These are phyloP conservation scores for Neoscytalidium dimidiatum DNA, from an alignment of 2,329 filamentous ascomycete species.

Conservation along the genomic window DNA sequence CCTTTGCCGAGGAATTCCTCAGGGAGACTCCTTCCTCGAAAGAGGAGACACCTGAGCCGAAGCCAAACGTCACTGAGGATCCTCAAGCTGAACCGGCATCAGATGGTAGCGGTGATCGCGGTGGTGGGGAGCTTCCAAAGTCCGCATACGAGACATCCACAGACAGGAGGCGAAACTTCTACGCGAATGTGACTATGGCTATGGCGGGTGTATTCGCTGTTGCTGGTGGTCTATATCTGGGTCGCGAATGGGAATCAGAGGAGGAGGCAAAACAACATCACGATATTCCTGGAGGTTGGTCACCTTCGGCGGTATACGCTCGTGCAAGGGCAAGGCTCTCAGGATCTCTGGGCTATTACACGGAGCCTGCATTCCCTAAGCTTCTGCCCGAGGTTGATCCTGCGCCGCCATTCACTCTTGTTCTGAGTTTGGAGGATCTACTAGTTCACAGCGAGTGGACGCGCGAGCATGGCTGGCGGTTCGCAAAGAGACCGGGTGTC, in stretches of 20 bases:
- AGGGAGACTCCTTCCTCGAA: constrained; percentile 35
- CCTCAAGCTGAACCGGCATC: constrained; percentile 47
- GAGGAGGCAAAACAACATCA: constrained; percentile 70
- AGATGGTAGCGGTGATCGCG: constrained; percentile 53
- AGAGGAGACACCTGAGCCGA: constrained; percentile 21
- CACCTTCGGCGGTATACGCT: constrained; percentile 72
- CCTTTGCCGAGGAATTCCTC: constrained; percentile 74
- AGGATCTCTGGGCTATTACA: constrained; percentile 86
- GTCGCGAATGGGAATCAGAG: constrained; percentile 79
- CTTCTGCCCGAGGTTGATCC: constrained; percentile 81
- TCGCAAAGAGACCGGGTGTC: constrained; percentile 90
- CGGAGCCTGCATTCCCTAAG: constrained; percentile 92
- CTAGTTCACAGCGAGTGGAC: constrained; percentile 94
- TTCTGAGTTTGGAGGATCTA: constrained; percentile 89
- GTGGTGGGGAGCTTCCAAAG: constrained; percentile 68
- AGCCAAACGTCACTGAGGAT: constrained; percentile 57
- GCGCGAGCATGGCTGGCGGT: constrained; percentile 89
- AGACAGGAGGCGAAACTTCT: constrained; percentile 75
- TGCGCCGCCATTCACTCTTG: constrained; percentile 86
- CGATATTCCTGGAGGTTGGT: constrained; percentile 80
- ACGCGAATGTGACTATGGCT: constrained; percentile 75
- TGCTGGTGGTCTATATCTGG: constrained; percentile 70
- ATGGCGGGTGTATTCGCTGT: constrained; percentile 59
- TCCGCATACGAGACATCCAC: constrained; percentile 88
- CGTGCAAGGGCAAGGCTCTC: constrained; percentile 74